phyloP scores from a whole-genome alignment of 176 grass and related monocot species.

The Cenchrus fungigraminus region DNA sequence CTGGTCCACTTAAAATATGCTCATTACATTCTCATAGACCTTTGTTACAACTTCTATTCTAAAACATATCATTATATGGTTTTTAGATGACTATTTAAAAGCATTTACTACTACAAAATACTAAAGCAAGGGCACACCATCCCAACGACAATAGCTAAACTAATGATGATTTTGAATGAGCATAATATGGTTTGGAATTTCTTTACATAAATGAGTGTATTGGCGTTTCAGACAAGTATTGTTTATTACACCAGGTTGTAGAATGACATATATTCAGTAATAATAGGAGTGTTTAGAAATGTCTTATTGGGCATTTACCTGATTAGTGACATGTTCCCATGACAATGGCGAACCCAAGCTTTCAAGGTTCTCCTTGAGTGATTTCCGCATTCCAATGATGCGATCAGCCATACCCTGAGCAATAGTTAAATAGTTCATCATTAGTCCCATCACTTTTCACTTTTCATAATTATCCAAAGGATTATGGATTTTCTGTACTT shows the following conservation, averaged over 20 bases:
- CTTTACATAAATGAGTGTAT: neutral
- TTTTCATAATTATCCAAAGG: neutral
- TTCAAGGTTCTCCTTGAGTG: conserved; percentile 82
- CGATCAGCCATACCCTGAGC: conserved; percentile 83
- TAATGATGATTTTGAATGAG: neutral
- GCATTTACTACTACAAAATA: neutral
- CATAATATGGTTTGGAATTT: neutral
- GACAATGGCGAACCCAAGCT: conserved; percentile 70
- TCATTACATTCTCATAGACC: neutral
- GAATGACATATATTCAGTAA: neutral
- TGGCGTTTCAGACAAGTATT: neutral
- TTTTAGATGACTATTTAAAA: neutral
- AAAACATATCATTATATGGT: too few species aligned
- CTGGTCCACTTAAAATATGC: neutral
- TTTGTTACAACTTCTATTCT: too few species aligned
- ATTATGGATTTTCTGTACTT: neutral
- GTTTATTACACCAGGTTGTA: neutral
- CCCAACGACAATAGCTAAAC: neutral
- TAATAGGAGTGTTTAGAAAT: neutral
- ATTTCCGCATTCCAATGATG: conserved; percentile 88
- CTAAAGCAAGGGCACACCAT: neutral
- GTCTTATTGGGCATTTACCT: conserved; percentile 56
- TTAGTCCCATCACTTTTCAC: neutral
- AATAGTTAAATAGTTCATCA: neutral
- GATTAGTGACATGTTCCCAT: conserved; percentile 93